Base-by-base conservation (phyloP, 2,329 filamentous ascomycete species). In the Rutstroemia sydowiana region DNA sequence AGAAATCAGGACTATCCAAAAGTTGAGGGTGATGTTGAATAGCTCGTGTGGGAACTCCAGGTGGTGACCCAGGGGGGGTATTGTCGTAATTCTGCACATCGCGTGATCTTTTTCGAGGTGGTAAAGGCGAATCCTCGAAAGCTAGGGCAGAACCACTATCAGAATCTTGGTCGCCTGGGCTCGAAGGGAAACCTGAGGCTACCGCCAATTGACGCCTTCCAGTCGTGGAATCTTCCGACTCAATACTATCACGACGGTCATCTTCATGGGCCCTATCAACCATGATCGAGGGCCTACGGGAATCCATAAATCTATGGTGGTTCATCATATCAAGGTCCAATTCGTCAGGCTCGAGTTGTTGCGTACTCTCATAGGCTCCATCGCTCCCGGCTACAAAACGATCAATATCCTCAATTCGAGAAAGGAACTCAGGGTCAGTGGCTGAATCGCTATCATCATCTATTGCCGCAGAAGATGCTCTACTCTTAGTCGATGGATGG, bases 51-150 rank as follows among this genome's bases (percentile, higher is more conserved):
- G 54, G 44, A 20, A 44, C 44, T 30, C 50, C 41, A 26, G 58
- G 55, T 34, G 62, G 61, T 9, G 63, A 63, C 2, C 52, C 56
- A 4, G 59, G 55, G 23, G 59, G 57, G 16, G 55, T 66, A 18
- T 53, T 44, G 40, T 64, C 57, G 31, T 55, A 53, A 7, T 56
- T 55, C 9, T 47, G 54, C 14, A 39, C 21, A 20, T 48, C 51
- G 11, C 56, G 54, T 23, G 46, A 37, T 44, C 56, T 53, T 39
- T 60, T 46, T 18, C 59, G 56, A 42, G 59, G 55, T 20, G 52
- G 51, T n/a, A 56, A 55, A 18, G 63, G 61, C 8, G 59, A 63
- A 37, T 55, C 53, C 31, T 61, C 56, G 54, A 45, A 21, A 51
- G 21, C 9, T 53, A 47, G 11, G 31, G 36, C 45, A 16, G 37